Evolutionary conservation across 768 basidiomycete species (phyloP), one percentile per base, ranked within the genome.

Genomic region (Boletus vermiculosoides): DNA sequence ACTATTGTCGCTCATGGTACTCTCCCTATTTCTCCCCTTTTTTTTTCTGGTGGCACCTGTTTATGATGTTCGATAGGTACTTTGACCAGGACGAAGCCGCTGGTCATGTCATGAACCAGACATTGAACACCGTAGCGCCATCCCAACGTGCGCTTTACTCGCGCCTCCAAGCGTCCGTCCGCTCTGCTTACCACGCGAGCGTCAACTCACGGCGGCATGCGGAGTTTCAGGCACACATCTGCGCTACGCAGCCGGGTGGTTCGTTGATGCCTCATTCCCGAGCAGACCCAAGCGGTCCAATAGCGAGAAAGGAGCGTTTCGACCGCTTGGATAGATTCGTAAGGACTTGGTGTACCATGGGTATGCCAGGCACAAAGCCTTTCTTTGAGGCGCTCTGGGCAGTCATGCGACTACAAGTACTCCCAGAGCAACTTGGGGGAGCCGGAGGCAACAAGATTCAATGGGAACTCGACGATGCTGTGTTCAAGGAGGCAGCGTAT

Each of bases 391-490:
- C 66, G 44, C 63, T 88, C 47, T 95, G 90, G 87, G 90, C 86
- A 9, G 76, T 88, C 56, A 80, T 95, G 78, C 82, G 91, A 58
- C 75, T 93, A 39, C 92, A 94, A 68, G 84, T 86, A 42, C 80
- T 94, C 45, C 91, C 92, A 48, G 84, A 86, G 67, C 80, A 82
- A 45, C 78, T 92, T 40, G 92, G 94, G 45, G 93, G 94, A 52
- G 89, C 90, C 34, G 94, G 92, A 45, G 71, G 72, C 33, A 78
- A 77, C 64, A 78, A 82, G 63, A 85, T 95, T 52, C 82, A 89
- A 64, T 96, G 94, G 94, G 91, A 94, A 76, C 77, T 95, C 22
- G 94, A 96, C 71, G 94, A 96, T 76, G 92, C 92, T 20, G 91
- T 95, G 16, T 92, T 95, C 76, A 88, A 93, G 67, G 94, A 96